phyloP scores from a whole-genome alignment of 176 grass and related monocot genomes.

The Bothriochloa decipiens region DNA sequence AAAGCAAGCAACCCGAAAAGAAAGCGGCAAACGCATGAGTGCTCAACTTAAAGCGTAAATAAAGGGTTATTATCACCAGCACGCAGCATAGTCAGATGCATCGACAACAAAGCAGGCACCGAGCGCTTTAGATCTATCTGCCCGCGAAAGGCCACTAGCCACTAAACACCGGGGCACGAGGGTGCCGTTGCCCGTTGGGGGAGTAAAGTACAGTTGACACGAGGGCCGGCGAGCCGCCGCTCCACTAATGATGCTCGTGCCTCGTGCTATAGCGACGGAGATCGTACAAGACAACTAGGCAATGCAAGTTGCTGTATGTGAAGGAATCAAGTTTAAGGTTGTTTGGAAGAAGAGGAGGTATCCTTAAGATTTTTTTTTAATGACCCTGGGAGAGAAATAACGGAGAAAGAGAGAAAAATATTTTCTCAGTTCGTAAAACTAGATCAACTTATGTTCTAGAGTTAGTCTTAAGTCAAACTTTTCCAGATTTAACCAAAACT shows the following conservation, averaged over 20 bases:
- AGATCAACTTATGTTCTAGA: no score
- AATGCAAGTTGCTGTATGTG: background rate
- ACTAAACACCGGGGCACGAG: constrained; percentile 19
- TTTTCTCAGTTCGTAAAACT: background rate
- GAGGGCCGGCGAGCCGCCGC: background rate
- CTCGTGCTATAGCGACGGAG: constrained; percentile 34
- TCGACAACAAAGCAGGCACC: constrained; percentile 24
- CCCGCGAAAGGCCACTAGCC: background rate
- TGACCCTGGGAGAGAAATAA: background rate
- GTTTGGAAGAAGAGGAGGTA: no score
- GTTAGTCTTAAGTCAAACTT: no score
- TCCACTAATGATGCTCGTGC: constrained; percentile 14
- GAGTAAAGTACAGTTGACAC: constrained; percentile 36
- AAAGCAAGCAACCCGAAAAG: constrained; percentile 17
- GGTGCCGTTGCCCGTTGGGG: constrained; percentile 8
- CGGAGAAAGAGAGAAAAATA: background rate
- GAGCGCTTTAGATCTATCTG: background rate
- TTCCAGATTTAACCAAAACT: no score
- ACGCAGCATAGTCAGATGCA: background rate
- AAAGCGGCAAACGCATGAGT: background rate
- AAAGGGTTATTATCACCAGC: background rate
- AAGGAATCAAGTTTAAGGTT: background rate
- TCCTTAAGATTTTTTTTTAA: background rate
- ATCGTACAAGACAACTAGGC: constrained; percentile 1
- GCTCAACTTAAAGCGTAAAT: background rate